These are phyloP conservation scores for Delonix regia DNA, from an alignment of 306 rosid species.

Conservation along the genomic window DNA sequence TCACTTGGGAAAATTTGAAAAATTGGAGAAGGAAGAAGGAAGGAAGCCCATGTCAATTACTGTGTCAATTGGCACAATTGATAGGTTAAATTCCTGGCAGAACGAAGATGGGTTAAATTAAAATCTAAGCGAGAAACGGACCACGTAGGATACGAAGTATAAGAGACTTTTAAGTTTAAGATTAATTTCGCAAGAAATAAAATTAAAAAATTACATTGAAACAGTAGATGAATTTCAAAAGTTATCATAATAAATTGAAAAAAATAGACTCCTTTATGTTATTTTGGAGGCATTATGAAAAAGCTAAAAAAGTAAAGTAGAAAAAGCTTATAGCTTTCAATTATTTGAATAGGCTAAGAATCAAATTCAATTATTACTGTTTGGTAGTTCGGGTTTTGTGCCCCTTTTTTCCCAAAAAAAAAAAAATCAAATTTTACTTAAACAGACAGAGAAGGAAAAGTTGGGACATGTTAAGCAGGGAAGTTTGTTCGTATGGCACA, in stretches of 20 bases:
- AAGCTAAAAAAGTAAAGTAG: not conserved
- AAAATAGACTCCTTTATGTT: not conserved
- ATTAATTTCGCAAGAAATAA: too few species aligned
- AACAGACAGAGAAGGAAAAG: not conserved
- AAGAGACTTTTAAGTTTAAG: too few species aligned
- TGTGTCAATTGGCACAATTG: not conserved
- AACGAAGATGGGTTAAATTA: not conserved
- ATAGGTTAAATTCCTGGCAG: not conserved
- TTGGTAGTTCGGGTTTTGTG: not conserved
- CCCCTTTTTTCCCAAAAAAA: not conserved
- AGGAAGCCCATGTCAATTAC: not conserved
- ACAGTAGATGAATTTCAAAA: not conserved
- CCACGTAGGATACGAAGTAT: too few species aligned
- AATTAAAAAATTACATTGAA: too few species aligned
- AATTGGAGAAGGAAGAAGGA: not conserved
- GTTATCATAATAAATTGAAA: not conserved
- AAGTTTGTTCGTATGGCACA: not conserved
- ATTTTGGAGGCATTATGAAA: not conserved
- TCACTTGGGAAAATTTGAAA: not conserved
- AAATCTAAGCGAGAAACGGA: not conserved
- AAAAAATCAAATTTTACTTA: not conserved
- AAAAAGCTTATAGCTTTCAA: not conserved
- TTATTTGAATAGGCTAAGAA: not conserved
- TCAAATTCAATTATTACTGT: not conserved
- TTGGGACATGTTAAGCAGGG: not conserved